These are phyloP conservation scores for Neckera pumila DNA, from an alignment of 225 moss, liverwort and hornwort species.

Conservation along the genomic window DNA sequence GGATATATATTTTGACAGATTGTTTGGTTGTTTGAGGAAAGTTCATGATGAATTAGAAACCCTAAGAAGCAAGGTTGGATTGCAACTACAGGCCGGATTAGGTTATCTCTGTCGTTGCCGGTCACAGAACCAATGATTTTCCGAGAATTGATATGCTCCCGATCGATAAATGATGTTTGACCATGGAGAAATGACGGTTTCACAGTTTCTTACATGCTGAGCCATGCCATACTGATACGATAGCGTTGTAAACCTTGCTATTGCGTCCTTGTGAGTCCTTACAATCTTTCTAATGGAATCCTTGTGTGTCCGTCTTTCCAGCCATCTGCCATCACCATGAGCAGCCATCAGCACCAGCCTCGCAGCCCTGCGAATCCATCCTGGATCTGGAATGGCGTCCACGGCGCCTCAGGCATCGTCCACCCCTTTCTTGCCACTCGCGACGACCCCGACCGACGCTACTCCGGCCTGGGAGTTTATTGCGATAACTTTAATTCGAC, in stretches of 20 bases:
- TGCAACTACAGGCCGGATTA: not conserved
- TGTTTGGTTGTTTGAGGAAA: not conserved
- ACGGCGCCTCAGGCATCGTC: not conserved
- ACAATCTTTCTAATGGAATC: not conserved
- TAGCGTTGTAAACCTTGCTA: too few species aligned
- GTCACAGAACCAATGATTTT: not conserved
- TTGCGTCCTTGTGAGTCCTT: not conserved
- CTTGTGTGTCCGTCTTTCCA: not conserved
- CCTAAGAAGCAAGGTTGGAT: not conserved
- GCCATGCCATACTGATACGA: too few species aligned
- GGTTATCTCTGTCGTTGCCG: not conserved
- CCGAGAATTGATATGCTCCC: not conserved
- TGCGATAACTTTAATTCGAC: not conserved
- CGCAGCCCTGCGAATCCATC: not conserved
- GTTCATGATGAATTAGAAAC: not conserved
- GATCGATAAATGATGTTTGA: too few species aligned
- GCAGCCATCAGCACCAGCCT: not conserved
- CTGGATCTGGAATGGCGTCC: not conserved
- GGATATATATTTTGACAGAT: not conserved
- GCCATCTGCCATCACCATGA: not conserved
- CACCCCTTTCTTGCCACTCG: not conserved
- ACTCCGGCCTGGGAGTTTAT: fast-evolving
- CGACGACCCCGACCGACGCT: fast-evolving
- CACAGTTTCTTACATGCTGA: not conserved
- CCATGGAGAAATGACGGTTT: too few species aligned